Base-by-base conservation (phyloP, 2,329 filamentous ascomycete species). In the Colletotrichum destructivum region DNA sequence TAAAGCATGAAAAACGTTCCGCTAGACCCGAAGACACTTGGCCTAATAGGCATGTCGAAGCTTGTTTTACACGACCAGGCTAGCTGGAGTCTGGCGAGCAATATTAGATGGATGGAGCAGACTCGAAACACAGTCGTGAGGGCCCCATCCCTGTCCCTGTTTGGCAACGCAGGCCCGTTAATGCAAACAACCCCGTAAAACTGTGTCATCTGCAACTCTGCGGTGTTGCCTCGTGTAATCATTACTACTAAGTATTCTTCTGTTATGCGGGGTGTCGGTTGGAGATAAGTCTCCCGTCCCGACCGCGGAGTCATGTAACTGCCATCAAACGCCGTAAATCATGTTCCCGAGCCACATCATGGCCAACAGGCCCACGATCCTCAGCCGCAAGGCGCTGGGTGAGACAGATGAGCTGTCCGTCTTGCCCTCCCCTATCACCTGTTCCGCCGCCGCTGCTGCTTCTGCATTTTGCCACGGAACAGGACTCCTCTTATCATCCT, bases 311-410 rank as follows among this genome's bases (percentile, higher is more conserved):
- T 71, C 42, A 18, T 72, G 40, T 21, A 38, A 54, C 23, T 18
- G 42, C 52, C 44, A 47, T 71, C 52, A 71, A 69, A 46, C 47
- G 31, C 71, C 66, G 55, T 70, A 74, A 31, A 70, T 26, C 62
- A 69, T 52, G 56, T 73, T 74, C 31, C 72, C 70, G 8, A 73
- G 26, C 72, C 72, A 74, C 35, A 74, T 31, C 54, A 70, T 23
- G 11, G 66, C 66, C 38, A 73, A 18, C 38, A 70, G 51, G 18
- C 66, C 70, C 15, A 63, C n/a, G 9, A 71, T 44, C 57, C 63
- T 62, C 51, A 64, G 40, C 31, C 57, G 49, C 38, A 63, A 54
- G n/a, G 35, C 46, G 46, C 51, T 40, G 4, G 40, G 42, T 21
- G 60, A 69, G 15, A 64, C 63, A 40, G 51, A 21, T 21, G 59